A percentile compares a stretch with the other conserved stretches of the same genome.
phyloP scores from a whole-genome alignment of 75 land plant species.

The Pinus tabuliformis region DNA sequence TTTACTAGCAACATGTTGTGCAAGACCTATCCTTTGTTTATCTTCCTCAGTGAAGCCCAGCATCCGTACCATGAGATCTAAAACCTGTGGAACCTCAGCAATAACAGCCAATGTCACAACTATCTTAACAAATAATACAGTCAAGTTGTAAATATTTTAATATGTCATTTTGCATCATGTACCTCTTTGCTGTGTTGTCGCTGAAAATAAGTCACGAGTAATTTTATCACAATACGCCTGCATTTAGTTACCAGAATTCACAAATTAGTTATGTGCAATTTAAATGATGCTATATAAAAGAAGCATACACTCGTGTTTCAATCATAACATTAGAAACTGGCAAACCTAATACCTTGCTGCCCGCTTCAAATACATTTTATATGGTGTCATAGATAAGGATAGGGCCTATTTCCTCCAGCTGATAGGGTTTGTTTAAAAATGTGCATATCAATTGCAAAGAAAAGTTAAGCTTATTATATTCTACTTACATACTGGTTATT shows the following conservation, averaged over 20 bases:
- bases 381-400: neutral
- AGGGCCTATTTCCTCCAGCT: neutral
- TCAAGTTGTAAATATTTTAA: neutral
- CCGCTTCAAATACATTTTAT: too few species aligned
- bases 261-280: neutral
- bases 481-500: too few species aligned
- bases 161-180: neutral
- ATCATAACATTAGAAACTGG: neutral
- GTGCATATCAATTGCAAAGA: too few species aligned
- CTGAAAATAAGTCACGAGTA: slow-evolving; percentile 95
- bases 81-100: slow-evolving; percentile 51
- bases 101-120: slow-evolving; percentile 4
- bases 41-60: slow-evolving; percentile 99
- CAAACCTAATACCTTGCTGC: too few species aligned
- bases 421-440: neutral
- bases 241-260: neutral
- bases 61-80: slow-evolving; percentile 98
- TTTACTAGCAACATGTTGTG: slow-evolving; percentile 81
- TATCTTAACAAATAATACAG: neutral
- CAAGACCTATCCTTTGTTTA: slow-evolving; percentile 80
- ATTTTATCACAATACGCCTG: slow-evolving; percentile 98
- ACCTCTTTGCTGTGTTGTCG: slow-evolving; percentile 99
- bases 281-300: neutral
- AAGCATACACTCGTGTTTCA: neutral
- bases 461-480: too few species aligned